Base-by-base conservation (phyloP, 257 asterid genomes). In the Lantana camara region DNA sequence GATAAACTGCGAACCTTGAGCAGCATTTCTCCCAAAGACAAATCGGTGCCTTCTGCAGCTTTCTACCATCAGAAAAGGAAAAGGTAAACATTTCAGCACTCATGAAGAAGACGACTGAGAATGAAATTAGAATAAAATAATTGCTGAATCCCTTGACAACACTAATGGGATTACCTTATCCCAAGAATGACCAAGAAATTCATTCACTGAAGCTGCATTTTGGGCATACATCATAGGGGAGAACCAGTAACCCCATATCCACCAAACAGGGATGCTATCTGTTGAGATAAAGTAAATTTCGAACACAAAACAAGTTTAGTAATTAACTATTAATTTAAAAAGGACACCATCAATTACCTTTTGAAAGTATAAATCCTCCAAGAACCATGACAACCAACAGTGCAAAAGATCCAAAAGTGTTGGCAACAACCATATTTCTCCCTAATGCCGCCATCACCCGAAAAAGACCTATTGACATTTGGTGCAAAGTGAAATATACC, bases 241-340 rank as follows among this genome's bases (percentile, higher is more conserved):
- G 67, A 82, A 23, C 97, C 97, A 92, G 80, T 86, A 92, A 76
- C 97, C 97, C 98, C 98, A 92, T 37, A 89, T 87, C 96, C 97
- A 89, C 98, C 97, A 92, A 72, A 75, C 73, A 10, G 95, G 91
- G 48, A 86, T 83, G 80, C 89, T 77, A 82, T 86, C 95, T 86
- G 82, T 66, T 55, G 32, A 29, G 37, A 59, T 59, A 54, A 51
- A 71, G 32, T 70, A 44, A 57, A 13, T 50, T 8, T 58, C 47
- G 68, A 64, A 27, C 57, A 55, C 37, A 57, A 57, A 60, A 54
- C 59, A 56, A 49, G 12, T 37, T 29, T 4, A 37, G 50, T 32
- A 57, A 60, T 16, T 52, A 66, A 27, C 34, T 19, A 21, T 29
- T 29, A 32, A n/a, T 45, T 12, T 45, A 30, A 21, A 57, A 59